phyloP scores from a whole-genome alignment of 208 protist species.

The Borovskyia barvae region DNA sequence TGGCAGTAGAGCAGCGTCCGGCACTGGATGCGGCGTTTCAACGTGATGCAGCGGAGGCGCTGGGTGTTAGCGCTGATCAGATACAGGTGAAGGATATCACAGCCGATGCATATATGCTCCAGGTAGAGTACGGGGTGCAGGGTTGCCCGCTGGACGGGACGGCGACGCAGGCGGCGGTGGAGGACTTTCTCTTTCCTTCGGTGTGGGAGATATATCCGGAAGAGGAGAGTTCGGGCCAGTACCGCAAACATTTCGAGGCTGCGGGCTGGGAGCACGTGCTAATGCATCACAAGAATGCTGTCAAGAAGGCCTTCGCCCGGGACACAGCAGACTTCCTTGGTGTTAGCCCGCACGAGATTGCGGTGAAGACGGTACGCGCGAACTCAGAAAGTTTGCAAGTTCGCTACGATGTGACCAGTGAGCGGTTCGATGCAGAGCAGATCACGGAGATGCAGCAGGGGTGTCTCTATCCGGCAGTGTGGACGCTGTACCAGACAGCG shows the following conservation, averaged over 20 bases:
- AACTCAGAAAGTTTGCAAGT: constrained; percentile 25
- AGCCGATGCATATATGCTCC: constrained; percentile 12
- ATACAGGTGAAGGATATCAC: constrained; percentile 25
- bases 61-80: constrained; percentile 24
- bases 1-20: constrained; percentile 24
- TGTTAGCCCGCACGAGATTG: constrained; percentile 10
- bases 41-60: constrained; percentile 34
- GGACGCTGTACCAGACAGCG: constrained; percentile 39
- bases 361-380: constrained; percentile 22
- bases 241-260: constrained; percentile 29
- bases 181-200: constrained; percentile 44
- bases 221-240: constrained; percentile 23
- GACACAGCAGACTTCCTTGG: constrained; percentile 34
- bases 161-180: constrained; percentile 26
- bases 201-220: constrained; percentile 39
- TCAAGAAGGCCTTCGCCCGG: constrained; percentile 39
- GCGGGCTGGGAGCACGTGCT: constrained; percentile 21
- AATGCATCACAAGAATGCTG: constrained; percentile 6
- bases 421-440: constrained; percentile 9
- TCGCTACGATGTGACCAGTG: constrained; percentile 35
- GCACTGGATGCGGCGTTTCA: constrained; percentile 33
- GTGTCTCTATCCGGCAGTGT: constrained; percentile 41
- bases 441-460: constrained; percentile 18
- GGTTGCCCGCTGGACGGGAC: constrained; percentile 24
- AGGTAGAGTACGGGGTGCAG: constrained; percentile 35